Evolutionary conservation across 1,284 basidiomycete species (phyloP).

Genomic region (Leccinum pallidistipes): DNA sequence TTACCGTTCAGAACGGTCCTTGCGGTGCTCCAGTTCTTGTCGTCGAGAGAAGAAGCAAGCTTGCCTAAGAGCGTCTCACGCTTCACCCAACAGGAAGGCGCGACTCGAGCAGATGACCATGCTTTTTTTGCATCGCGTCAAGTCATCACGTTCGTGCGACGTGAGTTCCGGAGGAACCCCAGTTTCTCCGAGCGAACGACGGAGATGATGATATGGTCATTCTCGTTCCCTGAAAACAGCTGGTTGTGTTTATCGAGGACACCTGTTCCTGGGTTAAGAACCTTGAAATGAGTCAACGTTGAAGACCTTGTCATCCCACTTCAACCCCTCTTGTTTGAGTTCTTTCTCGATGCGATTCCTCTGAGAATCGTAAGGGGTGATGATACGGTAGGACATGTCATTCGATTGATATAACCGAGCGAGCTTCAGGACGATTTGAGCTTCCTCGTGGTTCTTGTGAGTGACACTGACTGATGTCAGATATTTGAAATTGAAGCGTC

Average conservation of each 20-base stretch:
- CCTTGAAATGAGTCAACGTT: conserved; percentile 70
- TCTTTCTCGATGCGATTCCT: conserved; percentile 47
- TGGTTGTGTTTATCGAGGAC: conserved; percentile 19
- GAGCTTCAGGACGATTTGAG: conserved; percentile 23
- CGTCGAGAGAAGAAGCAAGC: conserved; percentile 41
- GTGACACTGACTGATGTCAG: background rate
- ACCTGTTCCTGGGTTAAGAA: conserved; percentile 24
- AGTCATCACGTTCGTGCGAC: conserved; percentile 68
- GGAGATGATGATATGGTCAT: conserved; percentile 62
- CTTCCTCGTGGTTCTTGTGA: conserved; percentile 28
- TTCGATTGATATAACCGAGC: conserved; percentile 14
- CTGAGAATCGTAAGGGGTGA: conserved; percentile 61
- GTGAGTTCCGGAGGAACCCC: conserved; percentile 49
- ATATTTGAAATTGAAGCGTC: background rate
- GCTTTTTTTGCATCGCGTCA: conserved; percentile 57
- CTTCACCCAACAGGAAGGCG: too few species aligned
- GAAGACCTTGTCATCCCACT: conserved; percentile 59
- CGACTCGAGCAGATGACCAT: conserved; percentile 56
- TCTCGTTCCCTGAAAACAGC: conserved; percentile 32
- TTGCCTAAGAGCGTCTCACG: conserved; percentile 51
- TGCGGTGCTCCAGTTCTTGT: conserved; percentile 39
- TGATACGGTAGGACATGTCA: conserved; percentile 24
- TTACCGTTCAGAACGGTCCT: conserved; percentile 9
- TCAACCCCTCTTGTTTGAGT: conserved; percentile 43
- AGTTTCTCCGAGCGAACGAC: conserved; percentile 46